A percentile compares a stretch with the other conserved stretches of the same genome.
These are phyloP conservation scores for Venturia nashicola DNA, from an alignment of 2,329 filamentous ascomycete genomes.

Conservation along the genomic window DNA sequence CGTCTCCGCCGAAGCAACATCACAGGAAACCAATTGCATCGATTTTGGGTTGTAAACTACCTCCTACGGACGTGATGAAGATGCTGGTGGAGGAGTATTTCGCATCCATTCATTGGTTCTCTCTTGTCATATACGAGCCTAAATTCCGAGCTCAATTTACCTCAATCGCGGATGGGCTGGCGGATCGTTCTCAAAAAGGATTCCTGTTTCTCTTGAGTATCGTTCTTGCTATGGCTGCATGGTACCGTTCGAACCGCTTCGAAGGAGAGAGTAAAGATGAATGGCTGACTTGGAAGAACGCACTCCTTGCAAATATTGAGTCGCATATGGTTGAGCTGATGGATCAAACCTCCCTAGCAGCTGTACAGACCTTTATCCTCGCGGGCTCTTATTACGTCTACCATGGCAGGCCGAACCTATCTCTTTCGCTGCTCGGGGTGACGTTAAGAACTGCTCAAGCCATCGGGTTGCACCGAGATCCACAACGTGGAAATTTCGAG, in stretches of 20 bases:
- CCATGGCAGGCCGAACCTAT: constrained; percentile 29
- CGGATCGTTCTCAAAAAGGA: constrained; percentile 21
- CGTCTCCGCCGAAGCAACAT: constrained; percentile 8
- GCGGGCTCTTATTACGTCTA: constrained; percentile 31
- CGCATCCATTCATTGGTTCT: constrained; percentile 32
- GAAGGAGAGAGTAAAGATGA: constrained; percentile 8
- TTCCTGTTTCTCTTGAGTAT: constrained; percentile 27
- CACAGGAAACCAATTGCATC: constrained; percentile 17
- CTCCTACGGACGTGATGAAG: constrained; percentile 18
- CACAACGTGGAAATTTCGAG: constrained; percentile 14
- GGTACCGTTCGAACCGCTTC: constrained; percentile 23
- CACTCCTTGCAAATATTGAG: constrained; percentile 17
- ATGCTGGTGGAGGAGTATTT: constrained; percentile 29
- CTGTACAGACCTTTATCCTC: constrained; percentile 27
- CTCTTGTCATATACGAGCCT: constrained; percentile 30
- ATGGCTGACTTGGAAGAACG: neutral
- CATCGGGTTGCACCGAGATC: constrained; percentile 22
- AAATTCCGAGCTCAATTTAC: constrained; percentile 24
- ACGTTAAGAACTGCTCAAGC: constrained; percentile 26
- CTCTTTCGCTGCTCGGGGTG: constrained; percentile 26
- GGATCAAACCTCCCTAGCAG: constrained; percentile 26
- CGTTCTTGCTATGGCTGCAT: constrained; percentile 26
- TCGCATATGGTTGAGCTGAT: constrained; percentile 27
- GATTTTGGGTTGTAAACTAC: constrained; percentile 20
- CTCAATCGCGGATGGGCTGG: constrained; percentile 22